A percentile compares a stretch with the other conserved stretches of the same genome.
Evolutionary conservation across 2,329 filamentous ascomycete genomes (phyloP).

Genomic region (Microcera coccophila): DNA sequence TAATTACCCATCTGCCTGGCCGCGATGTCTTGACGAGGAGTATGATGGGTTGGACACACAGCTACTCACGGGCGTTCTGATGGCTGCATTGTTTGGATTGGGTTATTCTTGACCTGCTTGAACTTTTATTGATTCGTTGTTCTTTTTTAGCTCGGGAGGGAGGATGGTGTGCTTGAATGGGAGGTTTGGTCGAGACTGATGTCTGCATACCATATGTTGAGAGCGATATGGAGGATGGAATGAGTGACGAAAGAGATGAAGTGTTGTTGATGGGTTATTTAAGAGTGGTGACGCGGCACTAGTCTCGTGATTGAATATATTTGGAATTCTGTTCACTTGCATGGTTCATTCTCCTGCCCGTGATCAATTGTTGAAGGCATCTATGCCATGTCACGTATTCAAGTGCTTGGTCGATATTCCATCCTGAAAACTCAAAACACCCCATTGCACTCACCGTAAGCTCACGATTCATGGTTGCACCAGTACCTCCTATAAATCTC

Average conservation of each 20-base stretch:
- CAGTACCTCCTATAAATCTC: no score
- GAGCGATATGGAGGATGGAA: neutral
- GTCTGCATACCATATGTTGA: no score
- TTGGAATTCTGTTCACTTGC: neutral
- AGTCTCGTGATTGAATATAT: slow-evolving; percentile 1
- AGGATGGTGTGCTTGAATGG: neutral
- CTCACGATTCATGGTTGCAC: no score
- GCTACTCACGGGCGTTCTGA: slow-evolving; percentile 11
- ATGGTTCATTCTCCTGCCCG: no score
- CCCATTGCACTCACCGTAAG: no score
- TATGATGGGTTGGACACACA: slow-evolving; percentile 3
- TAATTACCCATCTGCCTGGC: slow-evolving; percentile 26
- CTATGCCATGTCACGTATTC: no score
- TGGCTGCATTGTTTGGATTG: slow-evolving; percentile 11
- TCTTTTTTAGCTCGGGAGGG: slow-evolving; percentile 3
- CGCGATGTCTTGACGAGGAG: slow-evolving; percentile 18
- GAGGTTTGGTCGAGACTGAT: neutral
- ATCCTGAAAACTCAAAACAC: no score
- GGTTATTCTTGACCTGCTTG: slow-evolving; percentile 1
- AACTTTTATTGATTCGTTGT: no score
- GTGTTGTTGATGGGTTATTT: neutral
- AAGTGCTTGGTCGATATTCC: no score
- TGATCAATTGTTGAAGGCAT: no score
- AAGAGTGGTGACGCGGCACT: neutral
- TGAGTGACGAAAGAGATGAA: neutral